Conservation (phyloP, 2,329 filamentous ascomycete species). For the Colletotrichum falcatum region DNA sequence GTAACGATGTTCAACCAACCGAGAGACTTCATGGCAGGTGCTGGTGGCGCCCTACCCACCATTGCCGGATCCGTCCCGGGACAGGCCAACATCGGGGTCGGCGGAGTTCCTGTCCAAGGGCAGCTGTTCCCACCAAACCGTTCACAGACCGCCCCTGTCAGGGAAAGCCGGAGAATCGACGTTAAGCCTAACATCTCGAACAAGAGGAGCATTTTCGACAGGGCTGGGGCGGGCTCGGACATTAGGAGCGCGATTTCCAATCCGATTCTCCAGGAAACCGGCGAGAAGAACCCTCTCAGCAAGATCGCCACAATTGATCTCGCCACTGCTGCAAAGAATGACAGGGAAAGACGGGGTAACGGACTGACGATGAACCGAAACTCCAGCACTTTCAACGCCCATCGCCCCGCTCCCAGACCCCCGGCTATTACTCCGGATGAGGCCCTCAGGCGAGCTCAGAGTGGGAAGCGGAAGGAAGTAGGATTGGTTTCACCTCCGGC, state of each 20-base stretch:
- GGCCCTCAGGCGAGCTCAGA: constrained; percentile 50
- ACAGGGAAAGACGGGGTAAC: constrained; percentile 55
- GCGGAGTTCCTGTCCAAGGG: constrained; percentile 54
- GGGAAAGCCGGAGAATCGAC: constrained; percentile 41
- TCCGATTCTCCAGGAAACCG: constrained; percentile 57
- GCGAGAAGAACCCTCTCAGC: constrained; percentile 54
- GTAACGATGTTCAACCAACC: constrained; percentile 53
- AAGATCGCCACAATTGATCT: constrained; percentile 64
- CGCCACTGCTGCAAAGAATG: constrained; percentile 59
- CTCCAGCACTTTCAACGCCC: constrained; percentile 48
- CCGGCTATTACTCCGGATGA: constrained; percentile 51
- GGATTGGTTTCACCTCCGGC: constrained; percentile 32
- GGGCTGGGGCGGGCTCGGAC: constrained; percentile 44
- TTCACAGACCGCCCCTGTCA: constrained; percentile 45
- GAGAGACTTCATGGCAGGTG: constrained; percentile 45
- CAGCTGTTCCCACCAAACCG: constrained; percentile 58
- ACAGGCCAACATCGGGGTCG: constrained; percentile 52
- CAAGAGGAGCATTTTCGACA: constrained; percentile 48
- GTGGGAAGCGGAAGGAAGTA: constrained; percentile 55
- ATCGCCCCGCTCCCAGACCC: constrained; percentile 53
- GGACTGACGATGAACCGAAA: constrained; percentile 48
- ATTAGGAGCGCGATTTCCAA: constrained; percentile 61
- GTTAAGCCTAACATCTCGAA: constrained; percentile 39
- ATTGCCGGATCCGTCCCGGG: constrained; percentile 54
- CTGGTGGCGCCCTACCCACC: constrained; percentile 49